Base-by-base conservation (phyloP, 805 yeast genomes). In the Debaryomyces prosopidis region DNA sequence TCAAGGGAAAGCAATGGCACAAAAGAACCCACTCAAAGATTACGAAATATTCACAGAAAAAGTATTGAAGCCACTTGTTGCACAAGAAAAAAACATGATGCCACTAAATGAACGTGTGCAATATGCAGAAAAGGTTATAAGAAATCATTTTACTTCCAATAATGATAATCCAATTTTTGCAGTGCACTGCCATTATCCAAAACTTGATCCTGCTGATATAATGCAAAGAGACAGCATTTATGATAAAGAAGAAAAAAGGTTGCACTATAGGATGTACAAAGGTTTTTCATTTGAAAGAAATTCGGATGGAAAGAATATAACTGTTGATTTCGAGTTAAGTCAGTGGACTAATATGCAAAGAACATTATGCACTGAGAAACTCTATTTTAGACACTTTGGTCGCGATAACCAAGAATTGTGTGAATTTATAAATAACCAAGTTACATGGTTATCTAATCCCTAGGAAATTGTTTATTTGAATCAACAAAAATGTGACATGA, bases 1-100 rank as follows among this genome's bases (percentile, higher is more conserved):
- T 47, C 60, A 63, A 35, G 74, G 74, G 3, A 70, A 66, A 4
- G 70, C 69, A 0, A 65, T 66, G 68, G 68, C 62, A 5, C 71
- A 66, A 45, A 62, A 58, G 37, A 59, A 63, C 44, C 65, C 69
- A 1, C 18, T 62, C n/a, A 37, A 10, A 18, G 69, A 64, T 48
- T 57, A 49, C 40, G 49, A 52, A 35, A 12, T 17, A 11, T 35
- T n/a, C 20, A 35, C 5, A 12, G 75, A 20, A 20, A n/a, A n/a
- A n/a, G 16, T n/a, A 15, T n/a, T n/a, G 16, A 31, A 31, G 8
- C 16, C 16, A 5, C 14, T n/a, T 31, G 16, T 9, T n/a, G 34
- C 5, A 31, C 14, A 31, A n/a, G 9, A 31, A n/a, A 31, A 31
- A 9, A 15, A 31, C 34, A 5, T n/a, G 9, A 31, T 31, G 6